Evolutionary conservation across 31 red algal genomes (phyloP), one percentile per base, ranked within the genome.

Genomic region (Endocladia muricata): DNA sequence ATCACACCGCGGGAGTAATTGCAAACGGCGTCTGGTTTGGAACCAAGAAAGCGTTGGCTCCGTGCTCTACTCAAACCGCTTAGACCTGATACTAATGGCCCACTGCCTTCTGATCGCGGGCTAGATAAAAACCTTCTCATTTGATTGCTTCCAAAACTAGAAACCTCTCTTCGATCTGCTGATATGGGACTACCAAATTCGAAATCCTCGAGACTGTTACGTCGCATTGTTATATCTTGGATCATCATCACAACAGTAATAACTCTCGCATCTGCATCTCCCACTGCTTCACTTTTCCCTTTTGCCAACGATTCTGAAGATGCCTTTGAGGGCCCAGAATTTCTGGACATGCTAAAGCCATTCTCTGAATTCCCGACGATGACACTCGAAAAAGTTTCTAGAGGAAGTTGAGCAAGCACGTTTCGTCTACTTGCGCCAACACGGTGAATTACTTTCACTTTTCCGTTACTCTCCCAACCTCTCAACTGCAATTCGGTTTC

Each of bases 301-400:
- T 43, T 55, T 68, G 21, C 61, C 19, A 43, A 62, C 33, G 41
- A 19, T 39, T 59, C 77, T 57, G 62, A 56, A 36, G 25, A 58
- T 15, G 52, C 73, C 55, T 76, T 85, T 21, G 82, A 68, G 28
- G 44, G 11, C 30, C 82, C 70, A 54, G 59, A 65, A 2, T 40
- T 47, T 64, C 61, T 67, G 5, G 21, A 67, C 23, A 36, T 26
- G 26, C 39, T 33, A 49, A 42, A 72, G 41, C 41, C 22, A 9
- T 37, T 17, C 13, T 77, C 83, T 23, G 74, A 70, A 13, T 55
- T 66, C 15, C 83, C 83, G 30, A 87, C 83, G 63, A 87, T 78
- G 9, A 87, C 72, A 78, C 83, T 87, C 38, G 83, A 76, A 39
- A 87, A 87, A 22, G 72, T 74, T 71, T 87, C 73, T 43, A 87